Evolutionary conservation across 2,329 filamentous ascomycete species (phyloP).

Genomic region (Xylariaceae sp.): DNA sequence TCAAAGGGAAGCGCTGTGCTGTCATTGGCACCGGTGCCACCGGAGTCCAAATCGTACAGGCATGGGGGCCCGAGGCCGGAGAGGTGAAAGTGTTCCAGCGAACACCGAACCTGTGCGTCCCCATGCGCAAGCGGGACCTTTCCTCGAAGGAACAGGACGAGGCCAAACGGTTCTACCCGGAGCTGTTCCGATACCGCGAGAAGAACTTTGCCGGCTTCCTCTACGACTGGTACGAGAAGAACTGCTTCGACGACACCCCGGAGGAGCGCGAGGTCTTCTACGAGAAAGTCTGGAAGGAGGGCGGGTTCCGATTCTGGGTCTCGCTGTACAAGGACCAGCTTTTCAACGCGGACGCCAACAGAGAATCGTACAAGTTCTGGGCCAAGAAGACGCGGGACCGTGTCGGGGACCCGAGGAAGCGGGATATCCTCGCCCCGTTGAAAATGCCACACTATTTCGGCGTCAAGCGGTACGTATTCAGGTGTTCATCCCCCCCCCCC

Average conservation of each 20-base stretch:
- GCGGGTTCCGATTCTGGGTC: conserved; percentile 61
- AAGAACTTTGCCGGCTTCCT: conserved; percentile 61
- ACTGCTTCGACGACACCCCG: conserved; percentile 56
- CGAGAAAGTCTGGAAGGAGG: conserved; percentile 51
- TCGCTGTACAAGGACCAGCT: conserved; percentile 57
- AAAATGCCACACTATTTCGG: conserved; percentile 58
- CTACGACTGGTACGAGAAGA: conserved; percentile 57
- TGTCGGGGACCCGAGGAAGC: conserved; percentile 51
- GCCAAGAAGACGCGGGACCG: conserved; percentile 52
- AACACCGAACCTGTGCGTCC: conserved; percentile 66
- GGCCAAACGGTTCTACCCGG: conserved; percentile 47
- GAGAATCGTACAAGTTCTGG: conserved; percentile 60
- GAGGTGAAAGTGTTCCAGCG: conserved; percentile 65
- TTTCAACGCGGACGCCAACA: conserved; percentile 49
- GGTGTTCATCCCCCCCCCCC: no score
- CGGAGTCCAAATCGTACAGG: conserved; percentile 66
- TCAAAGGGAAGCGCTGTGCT: conserved; percentile 60
- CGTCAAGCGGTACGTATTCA: conserved; percentile 55
- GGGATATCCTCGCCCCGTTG: conserved; percentile 55
- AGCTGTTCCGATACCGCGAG: conserved; percentile 56
- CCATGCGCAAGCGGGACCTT: conserved; percentile 57
- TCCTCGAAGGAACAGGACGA: conserved; percentile 54
- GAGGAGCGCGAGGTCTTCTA: conserved; percentile 54
- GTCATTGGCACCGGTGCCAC: conserved; percentile 68
- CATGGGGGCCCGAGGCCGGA: conserved; percentile 55